Evolutionary conservation across 2,329 filamentous ascomycete species (phyloP).

Genomic region (Daldinia eschscholtzii): DNA sequence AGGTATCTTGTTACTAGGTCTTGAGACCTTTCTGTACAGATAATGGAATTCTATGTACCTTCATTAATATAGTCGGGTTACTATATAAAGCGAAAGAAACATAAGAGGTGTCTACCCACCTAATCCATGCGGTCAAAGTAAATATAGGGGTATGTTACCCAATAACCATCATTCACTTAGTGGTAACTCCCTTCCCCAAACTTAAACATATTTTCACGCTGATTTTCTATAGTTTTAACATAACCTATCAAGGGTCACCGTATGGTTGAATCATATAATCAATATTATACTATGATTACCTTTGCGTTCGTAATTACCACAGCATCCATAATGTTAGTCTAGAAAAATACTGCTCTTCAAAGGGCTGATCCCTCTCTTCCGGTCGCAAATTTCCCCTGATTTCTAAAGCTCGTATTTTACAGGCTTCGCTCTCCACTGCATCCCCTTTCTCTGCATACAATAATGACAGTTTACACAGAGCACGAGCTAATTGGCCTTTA

Average conservation of each 20-base stretch:
- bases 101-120: not conserved
- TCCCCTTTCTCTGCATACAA: not conserved
- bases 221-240: not conserved
- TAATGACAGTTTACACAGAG: not conserved
- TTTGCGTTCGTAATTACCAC: not conserved
- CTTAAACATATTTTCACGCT: not conserved
- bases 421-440: not conserved
- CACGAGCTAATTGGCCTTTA: not conserved
- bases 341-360: slow-evolving; percentile 44
- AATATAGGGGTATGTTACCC: not conserved
- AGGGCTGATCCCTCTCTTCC: slow-evolving; percentile 37
- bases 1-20: not conserved
- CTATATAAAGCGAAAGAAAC: not conserved
- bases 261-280: not conserved
- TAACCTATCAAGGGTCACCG: not conserved
- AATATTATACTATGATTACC: not conserved
- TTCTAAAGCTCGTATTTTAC: not conserved
- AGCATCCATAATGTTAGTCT: slow-evolving; percentile 38
- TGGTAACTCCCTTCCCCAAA: not conserved
- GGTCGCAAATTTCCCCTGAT: not conserved
- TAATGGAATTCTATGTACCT: not conserved
- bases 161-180: not conserved
- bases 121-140: not conserved
- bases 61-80: not conserved
- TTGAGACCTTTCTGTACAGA: not conserved